A percentile compares a stretch with the other conserved stretches of the same genome.
Evolutionary conservation across 305 asterid genomes (phyloP).

Genomic region (Ajuga reptans): DNA sequence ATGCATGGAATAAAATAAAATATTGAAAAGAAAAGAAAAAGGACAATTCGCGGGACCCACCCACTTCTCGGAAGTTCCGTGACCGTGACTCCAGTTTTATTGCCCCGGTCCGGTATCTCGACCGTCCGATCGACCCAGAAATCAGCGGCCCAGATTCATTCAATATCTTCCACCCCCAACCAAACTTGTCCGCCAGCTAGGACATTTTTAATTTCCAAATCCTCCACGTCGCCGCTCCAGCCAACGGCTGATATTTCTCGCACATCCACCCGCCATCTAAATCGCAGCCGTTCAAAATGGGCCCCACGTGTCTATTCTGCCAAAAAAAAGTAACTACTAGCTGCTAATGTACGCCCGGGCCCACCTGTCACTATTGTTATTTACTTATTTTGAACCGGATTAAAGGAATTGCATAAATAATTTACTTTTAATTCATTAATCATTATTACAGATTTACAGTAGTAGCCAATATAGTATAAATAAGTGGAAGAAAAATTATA

Average conservation of each 20-base stretch:
- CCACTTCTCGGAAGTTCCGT: conserved; percentile 47
- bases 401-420: background rate
- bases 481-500: too few relatives aligned
- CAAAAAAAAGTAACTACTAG: conserved; percentile 24
- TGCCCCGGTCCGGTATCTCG: background rate
- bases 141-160: conserved; percentile 29
- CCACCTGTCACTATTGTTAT: conserved; percentile 10
- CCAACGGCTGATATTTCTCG: conserved; percentile 30
- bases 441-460: too few relatives aligned
- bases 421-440: background rate
- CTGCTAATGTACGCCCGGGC: conserved; percentile 32
- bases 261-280: conserved; percentile 18
- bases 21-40: background rate
- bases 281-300: conserved; percentile 26
- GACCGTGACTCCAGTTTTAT: conserved; percentile 49
- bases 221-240: conserved; percentile 48
- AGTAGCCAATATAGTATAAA: background rate
- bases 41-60: conserved; percentile 29
- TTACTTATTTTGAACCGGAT: background rate
- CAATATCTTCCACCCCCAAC: conserved; percentile 30
- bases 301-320: conserved; percentile 34
- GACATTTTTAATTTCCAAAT: conserved; percentile 36
- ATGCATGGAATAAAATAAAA: background rate
- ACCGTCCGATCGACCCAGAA: conserved; percentile 28
- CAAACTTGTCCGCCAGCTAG: conserved; percentile 46